Base-by-base conservation (phyloP, 352 stramenopile species). In the Globisporangium spiculum region DNA sequence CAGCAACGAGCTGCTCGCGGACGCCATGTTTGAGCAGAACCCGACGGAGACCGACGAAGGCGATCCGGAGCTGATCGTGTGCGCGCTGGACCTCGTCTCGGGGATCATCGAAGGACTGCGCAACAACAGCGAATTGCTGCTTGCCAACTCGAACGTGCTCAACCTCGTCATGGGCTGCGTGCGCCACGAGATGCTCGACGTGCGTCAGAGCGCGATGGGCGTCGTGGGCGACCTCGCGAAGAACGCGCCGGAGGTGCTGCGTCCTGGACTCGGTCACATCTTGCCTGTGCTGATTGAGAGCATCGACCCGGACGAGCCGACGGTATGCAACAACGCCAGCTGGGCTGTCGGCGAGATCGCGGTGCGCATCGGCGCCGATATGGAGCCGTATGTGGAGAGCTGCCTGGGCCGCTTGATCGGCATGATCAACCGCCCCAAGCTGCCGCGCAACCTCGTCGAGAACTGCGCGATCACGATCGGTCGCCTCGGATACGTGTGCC, bases 321-420 rank as follows among this genome's bases (percentile, higher is more conserved):
- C 86, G 7, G 91, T 97, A 60, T 97, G 91, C 86, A 97, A 97
- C 79, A 97, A 97, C 71, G 91, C 91, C 52, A 97, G 89, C 67
- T 97, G 91, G 91, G 93, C 91, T 34, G 84, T 97, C 14, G 91
- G 91, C 12, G 91, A 97, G 73, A 95, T 97, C 65, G 88, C 91
- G 8, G 78, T 96, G 38, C 88, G 91, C 58, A 89, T 94, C 24
- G 87, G 86, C 24, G 73, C 74, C n/a, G 89, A 94, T 46, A 96
- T 97, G 73, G 77, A 91, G 66, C 89, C 89, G 60, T 97, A 88
- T 63, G 86, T 96, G 6, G 79, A 91, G 65, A 79, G 64, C 41
- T 89, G 82, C 59, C 75, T 97, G 53, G 75, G 36, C 3, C 83
- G 84, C 48, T 67, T 97, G 18, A 84, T 97, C 59, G 69, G 79